phyloP scores from a whole-genome alignment of 371 early-diverging fungal species.

The Umbelopsis sp. region DNA sequence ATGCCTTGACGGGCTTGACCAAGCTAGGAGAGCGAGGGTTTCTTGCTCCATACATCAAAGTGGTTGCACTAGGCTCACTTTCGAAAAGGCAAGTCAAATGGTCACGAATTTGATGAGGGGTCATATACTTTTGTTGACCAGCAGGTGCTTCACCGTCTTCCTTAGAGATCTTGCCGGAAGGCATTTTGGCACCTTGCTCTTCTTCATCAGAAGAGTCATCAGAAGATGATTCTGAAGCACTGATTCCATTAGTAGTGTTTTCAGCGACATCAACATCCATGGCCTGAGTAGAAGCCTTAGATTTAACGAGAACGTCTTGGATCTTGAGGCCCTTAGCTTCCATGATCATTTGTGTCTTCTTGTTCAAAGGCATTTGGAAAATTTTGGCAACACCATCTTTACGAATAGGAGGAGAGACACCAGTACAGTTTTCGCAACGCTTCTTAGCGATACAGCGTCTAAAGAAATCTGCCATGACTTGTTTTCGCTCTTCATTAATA shows the following conservation, averaged over 20 bases:
- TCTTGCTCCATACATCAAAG: constrained; percentile 79
- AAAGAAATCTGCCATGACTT: constrained; percentile 77
- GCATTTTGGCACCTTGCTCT: constrained; percentile 23
- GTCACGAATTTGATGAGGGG: constrained; percentile 81
- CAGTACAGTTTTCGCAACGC: constrained; percentile 85
- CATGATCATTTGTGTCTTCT: constrained; percentile 75
- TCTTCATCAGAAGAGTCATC: constrained; percentile 24
- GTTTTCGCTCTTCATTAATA: constrained; percentile 77
- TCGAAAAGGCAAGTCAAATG: constrained; percentile 77
- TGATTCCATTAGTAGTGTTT: constrained; percentile 16
- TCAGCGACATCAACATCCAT: constrained; percentile 23
- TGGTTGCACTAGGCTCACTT: constrained; percentile 74
- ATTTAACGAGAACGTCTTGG: constrained; percentile 43
- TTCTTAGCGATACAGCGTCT: constrained; percentile 50
- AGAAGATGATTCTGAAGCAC: constrained; percentile 23
- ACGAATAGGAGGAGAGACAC: constrained; percentile 79
- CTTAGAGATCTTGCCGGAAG: constrained; percentile 24
- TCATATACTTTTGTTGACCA: constrained; percentile 63
- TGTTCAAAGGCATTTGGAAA: constrained; percentile 78
- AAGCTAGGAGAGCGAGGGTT: constrained; percentile 56
- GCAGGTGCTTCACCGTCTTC: constrained; percentile 43
- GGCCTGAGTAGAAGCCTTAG: neutral
- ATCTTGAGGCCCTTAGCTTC: constrained; percentile 53
- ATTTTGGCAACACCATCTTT: constrained; percentile 88
- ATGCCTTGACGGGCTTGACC: constrained; percentile 53